Percentiles rank a stretch among this genome's conserved stretches.
Conservation (phyloP, 768 basidiomycete species). For the Leccinum variicolor region DNA sequence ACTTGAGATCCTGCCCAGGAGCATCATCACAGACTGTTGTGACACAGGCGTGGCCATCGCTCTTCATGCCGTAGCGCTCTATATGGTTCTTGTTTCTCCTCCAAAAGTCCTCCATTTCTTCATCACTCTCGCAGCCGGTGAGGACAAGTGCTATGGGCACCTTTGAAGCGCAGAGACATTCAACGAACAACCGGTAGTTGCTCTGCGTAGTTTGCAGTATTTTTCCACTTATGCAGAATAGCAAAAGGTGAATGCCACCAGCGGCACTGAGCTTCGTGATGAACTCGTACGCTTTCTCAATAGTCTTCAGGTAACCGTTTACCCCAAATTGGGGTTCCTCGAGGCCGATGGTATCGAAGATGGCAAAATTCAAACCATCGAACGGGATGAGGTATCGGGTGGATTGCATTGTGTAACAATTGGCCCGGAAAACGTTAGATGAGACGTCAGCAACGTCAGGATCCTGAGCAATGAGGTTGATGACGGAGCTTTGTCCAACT, state of each 20-base stretch:
- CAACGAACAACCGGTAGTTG: constrained; percentile 39
- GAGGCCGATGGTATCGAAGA: constrained; percentile 35
- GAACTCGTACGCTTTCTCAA: constrained; percentile 30
- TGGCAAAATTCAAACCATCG: constrained; percentile 11
- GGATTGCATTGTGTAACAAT: constrained; percentile 36
- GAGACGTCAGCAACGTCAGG: constrained; percentile 24
- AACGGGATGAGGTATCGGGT: constrained; percentile 25
- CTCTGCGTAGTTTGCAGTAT: constrained; percentile 33
- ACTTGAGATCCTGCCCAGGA: constrained; percentile 22
- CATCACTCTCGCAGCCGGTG: constrained; percentile 37
- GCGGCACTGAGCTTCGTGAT: constrained; percentile 24
- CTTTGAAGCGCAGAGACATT: constrained; percentile 35
- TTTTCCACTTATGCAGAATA: constrained; percentile 39
- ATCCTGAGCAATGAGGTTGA: constrained; percentile 5
- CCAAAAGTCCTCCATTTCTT: constrained; percentile 34
- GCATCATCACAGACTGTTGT: constrained; percentile 22
- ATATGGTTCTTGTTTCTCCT: constrained; percentile 24
- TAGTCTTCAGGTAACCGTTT: constrained; percentile 24
- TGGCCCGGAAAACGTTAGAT: constrained; percentile 16
- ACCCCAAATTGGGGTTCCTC: constrained; percentile 29
- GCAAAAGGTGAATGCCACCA: constrained; percentile 40
- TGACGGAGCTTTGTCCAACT: too few relatives aligned
- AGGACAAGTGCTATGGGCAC: constrained; percentile 39
- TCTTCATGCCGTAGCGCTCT: constrained; percentile 19
- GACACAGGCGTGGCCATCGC: constrained; percentile 29